Percentiles rank a stretch among this genome's conserved stretches.
These are phyloP conservation scores for Forsythia viridissima DNA, from an alignment of 257 asterid species.

Conservation along the genomic window DNA sequence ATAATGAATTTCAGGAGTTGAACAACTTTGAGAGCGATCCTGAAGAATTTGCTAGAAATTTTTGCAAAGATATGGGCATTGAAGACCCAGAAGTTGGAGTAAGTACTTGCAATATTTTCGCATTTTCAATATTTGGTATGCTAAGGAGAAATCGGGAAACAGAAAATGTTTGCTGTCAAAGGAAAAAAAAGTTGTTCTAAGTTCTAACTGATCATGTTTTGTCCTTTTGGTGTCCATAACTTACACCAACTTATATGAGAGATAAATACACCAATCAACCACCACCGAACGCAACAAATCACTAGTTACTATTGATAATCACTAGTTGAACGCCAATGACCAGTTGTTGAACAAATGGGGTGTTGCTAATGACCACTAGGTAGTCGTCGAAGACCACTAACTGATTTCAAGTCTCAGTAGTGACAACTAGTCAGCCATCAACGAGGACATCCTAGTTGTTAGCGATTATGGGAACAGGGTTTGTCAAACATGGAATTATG, in stretches of 20 bases:
- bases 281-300: background rate
- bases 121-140: background rate
- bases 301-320: background rate
- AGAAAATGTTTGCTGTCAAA: background rate
- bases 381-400: background rate
- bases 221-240: background rate
- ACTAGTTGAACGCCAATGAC: background rate
- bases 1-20: constrained; percentile 69
- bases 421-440: no score
- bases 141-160: background rate
- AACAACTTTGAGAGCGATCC: constrained; percentile 99
- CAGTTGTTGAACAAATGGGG: background rate
- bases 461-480: background rate
- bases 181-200: background rate
- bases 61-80: constrained; percentile 91
- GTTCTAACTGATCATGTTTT: background rate
- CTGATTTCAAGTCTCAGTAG: background rate
- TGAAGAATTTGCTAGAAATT: constrained; percentile 89
- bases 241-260: background rate
- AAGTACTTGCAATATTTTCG: constrained; percentile 35
- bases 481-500: background rate
- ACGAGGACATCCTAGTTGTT: background rate
- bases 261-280: background rate
- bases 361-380: background rate
- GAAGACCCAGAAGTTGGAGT: constrained; percentile 99